phyloP scores from a whole-genome alignment of 495 filamentous ascomycete species.

The Pseudevernia furfuracea region DNA sequence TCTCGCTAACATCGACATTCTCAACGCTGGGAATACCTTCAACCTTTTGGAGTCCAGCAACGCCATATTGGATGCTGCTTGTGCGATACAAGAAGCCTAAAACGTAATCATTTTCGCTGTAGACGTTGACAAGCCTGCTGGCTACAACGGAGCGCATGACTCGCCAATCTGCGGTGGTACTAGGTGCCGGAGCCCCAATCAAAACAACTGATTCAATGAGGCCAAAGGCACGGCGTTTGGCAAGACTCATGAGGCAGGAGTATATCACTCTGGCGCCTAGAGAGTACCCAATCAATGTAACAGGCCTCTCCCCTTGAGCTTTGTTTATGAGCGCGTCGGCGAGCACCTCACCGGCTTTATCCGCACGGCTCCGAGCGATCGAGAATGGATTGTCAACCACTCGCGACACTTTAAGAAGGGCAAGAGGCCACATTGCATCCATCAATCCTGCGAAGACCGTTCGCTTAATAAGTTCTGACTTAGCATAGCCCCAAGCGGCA shows the following conservation, averaged over 20 bases:
- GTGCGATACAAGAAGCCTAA: slow-evolving; percentile 73
- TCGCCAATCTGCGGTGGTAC: slow-evolving; percentile 55
- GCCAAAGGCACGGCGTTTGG: slow-evolving; percentile 73
- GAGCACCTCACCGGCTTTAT: slow-evolving; percentile 79
- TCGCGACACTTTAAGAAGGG: slow-evolving; percentile 68
- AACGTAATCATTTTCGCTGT: slow-evolving; percentile 68
- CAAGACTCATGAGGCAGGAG: slow-evolving; percentile 66
- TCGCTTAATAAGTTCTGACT: slow-evolving; percentile 65
- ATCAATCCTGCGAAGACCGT: slow-evolving; percentile 70
- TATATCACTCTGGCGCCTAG: slow-evolving; percentile 85
- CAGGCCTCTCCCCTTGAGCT: slow-evolving; percentile 81
- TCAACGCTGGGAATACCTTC: slow-evolving; percentile 60
- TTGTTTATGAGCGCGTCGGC: slow-evolving; percentile 85
- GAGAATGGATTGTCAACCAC: slow-evolving; percentile 88
- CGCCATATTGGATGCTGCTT: slow-evolving; percentile 64
- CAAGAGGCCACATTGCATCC: slow-evolving; percentile 66
- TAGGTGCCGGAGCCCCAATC: slow-evolving; percentile 75
- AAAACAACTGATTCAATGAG: slow-evolving; percentile 77
- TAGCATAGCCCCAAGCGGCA: slow-evolving; percentile 69
- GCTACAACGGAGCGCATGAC: slow-evolving; percentile 63
- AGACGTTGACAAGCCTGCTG: slow-evolving; percentile 71
- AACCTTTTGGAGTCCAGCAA: slow-evolving; percentile 66
- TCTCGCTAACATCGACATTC: slow-evolving; percentile 64
- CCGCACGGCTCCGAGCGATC: slow-evolving; percentile 68
- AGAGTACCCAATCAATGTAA: slow-evolving; percentile 83